phyloP scores from a whole-genome alignment of 805 yeast species.

The Candida corydali region DNA sequence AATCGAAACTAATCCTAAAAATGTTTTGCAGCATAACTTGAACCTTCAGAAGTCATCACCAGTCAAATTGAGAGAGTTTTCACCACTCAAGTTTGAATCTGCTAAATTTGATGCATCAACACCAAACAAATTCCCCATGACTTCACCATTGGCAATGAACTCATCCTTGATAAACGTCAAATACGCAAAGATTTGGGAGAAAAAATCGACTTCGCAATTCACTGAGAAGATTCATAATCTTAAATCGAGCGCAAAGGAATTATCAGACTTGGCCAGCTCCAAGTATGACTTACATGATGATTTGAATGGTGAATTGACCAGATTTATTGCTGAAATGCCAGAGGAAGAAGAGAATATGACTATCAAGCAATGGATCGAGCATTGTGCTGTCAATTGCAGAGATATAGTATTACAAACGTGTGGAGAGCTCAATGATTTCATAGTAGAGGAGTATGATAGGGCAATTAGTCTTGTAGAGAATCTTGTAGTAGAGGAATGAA shows the following conservation, averaged over 20 bases:
- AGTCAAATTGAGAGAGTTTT: neutral
- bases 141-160: conserved; percentile 8
- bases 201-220: conserved; percentile 1
- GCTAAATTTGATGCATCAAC: conserved; percentile 3
- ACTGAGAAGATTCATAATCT: conserved; percentile 14
- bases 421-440: conserved; percentile 42
- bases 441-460: conserved; percentile 44
- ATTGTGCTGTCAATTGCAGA: conserved; percentile 53
- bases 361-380: conserved; percentile 63
- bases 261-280: conserved; percentile 29
- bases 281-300: conserved; percentile 52
- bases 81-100: conserved; percentile 3
- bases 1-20: neutral
- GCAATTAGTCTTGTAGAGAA: conserved; percentile 43
- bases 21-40: too few relatives aligned
- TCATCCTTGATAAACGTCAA: conserved; percentile 1
- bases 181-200: conserved; percentile 3
- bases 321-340: conserved; percentile 66
- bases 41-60: conserved; percentile 1
- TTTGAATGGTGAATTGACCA: conserved; percentile 58
- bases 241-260: conserved; percentile 32
- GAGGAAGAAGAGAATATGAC: conserved; percentile 65
- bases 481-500: conserved; percentile 20
- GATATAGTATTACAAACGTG: conserved; percentile 44
- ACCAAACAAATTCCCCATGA: conserved; percentile 4